Percentiles rank a stretch among this genome's conserved stretches.
Evolutionary conservation across 306 rosid genomes (phyloP).

Genomic region (Dryas drummondii): DNA sequence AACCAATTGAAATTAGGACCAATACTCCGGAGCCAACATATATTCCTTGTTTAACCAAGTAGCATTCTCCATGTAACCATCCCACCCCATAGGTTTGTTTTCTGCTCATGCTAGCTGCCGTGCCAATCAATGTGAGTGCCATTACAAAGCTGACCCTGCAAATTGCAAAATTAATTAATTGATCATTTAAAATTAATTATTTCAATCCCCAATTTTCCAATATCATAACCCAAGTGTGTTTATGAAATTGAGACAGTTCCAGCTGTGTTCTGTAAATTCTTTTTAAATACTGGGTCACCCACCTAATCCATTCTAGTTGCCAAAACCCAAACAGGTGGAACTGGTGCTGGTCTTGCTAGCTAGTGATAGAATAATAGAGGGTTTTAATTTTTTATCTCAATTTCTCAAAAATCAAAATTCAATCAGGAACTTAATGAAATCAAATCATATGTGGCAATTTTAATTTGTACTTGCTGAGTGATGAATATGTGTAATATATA

Average conservation of each 20-base stretch:
- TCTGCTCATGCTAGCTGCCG: slow-evolving; percentile 74
- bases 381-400: too few species aligned
- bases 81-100: slow-evolving; percentile 67
- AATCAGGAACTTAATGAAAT: too few species aligned
- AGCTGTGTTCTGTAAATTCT: slow-evolving; percentile 2
- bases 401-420: too few species aligned
- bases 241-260: slow-evolving; percentile 14
- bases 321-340: background rate
- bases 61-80: slow-evolving; percentile 89
- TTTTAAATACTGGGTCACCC: too few species aligned
- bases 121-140: slow-evolving; percentile 45
- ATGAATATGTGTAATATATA: too few species aligned
- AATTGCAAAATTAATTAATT: too few species aligned
- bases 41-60: slow-evolving; percentile 56
- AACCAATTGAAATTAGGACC: slow-evolving; percentile 42
- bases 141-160: slow-evolving; percentile 78
- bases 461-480: too few species aligned
- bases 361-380: too few species aligned
- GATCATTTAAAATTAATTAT: background rate
- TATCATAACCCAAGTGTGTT: background rate
- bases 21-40: slow-evolving; percentile 56
- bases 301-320: too few species aligned
- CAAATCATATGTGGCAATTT: too few species aligned
- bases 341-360: background rate
- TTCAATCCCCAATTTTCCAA: background rate